Percentiles rank a stretch among this genome's conserved stretches.
phyloP scores from a whole-genome alignment of 768 basidiomycete species.

The Psilocybe azurescens region DNA sequence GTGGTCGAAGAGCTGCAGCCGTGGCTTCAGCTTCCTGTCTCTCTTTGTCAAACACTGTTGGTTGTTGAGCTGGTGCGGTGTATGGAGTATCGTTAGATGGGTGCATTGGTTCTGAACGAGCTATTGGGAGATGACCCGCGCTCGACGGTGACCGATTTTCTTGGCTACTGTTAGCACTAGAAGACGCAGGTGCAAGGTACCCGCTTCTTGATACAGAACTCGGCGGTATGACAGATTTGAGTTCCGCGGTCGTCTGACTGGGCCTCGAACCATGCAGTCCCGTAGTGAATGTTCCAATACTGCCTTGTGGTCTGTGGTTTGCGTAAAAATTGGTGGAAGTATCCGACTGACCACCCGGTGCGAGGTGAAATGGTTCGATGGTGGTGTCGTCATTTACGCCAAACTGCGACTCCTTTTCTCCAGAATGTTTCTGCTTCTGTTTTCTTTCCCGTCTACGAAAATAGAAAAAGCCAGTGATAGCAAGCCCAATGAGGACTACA shows the following conservation, averaged over 20 bases:
- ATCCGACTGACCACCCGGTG: background rate
- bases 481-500: background rate
- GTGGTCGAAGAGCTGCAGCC: background rate
- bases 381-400: background rate
- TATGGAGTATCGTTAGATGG: background rate
- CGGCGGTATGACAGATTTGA: conserved; percentile 1
- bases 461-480: conserved; percentile 3
- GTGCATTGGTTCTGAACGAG: background rate
- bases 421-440: background rate
- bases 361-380: background rate
- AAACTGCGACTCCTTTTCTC: background rate
- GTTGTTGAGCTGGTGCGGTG: background rate
- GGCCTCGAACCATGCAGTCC: background rate
- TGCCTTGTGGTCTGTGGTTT: background rate
- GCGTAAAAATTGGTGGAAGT: background rate
- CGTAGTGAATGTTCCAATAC: background rate
- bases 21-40: conserved; percentile 1
- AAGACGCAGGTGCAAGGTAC: background rate
- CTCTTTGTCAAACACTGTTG: background rate
- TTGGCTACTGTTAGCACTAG: background rate
- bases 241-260: background rate
- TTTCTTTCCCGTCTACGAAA: conserved; percentile 4
- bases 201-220: background rate
- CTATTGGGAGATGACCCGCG: background rate
- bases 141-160: background rate